Evolutionary conservation across 1,284 basidiomycete species (phyloP), one percentile per base, ranked within the genome.

Genomic region (Melampsora americana): DNA sequence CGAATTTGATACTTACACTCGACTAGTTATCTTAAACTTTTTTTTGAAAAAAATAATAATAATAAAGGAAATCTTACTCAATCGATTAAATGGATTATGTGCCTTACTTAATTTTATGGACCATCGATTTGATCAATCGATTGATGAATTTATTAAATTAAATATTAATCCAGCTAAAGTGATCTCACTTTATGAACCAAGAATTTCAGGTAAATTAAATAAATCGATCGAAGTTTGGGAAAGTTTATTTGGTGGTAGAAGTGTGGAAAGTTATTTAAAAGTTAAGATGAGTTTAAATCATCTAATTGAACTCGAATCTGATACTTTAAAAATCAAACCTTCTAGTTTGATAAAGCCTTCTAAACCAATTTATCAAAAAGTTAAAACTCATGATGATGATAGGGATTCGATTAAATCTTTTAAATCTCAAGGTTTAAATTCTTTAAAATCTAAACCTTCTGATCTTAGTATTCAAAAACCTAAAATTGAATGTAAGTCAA

Each of bases 161-260:
- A 91, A 98, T 79, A 86, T 93, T 78, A 95, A 96, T 80, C 95
- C 95, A 0, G 92, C 93, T 1, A 92, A 95, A 81, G 92, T 99
- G 0, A 87, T 99, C 16, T 91, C 94, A 0, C 85, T 98, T 4
- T 99, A 92, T 82, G 92, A 93, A 0, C 87, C 90, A 64, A 85
- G 85, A 20, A 88, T 99, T 1, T 87, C 93, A 0, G 95, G 95
- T 4, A 86, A 90, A 42, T 83, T 98, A 14, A 86, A 89, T 16
- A 87, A 90, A 0, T 87, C 89, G 18, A 86, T 84, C 46, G 81
- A 83, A 5, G 85, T 86, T n/a, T 95, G 94, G 92, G 90, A 95
- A 81, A 85, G 86, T 2, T 83, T 95, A 9, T 98, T 92, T 83
- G 95, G 93, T 12, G 95, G 93, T 0, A 32, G 81, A 50, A 75